phyloP scores from a whole-genome alignment of 2,329 filamentous ascomycete species.

The Aureobasidium subglaciale region DNA sequence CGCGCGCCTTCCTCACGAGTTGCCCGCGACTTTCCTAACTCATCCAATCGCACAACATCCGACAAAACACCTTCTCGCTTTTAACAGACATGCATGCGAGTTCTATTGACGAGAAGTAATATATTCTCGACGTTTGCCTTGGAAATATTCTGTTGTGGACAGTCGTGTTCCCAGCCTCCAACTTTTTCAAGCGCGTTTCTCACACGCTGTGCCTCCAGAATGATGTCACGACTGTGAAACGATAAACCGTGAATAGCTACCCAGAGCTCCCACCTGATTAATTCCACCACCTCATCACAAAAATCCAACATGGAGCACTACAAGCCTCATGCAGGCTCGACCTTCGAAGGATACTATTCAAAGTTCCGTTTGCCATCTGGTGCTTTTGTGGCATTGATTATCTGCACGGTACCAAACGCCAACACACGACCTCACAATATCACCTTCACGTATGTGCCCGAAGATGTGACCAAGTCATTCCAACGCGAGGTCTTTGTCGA shows the following conservation, averaged over 20 bases:
- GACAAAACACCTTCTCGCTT: too few relatives aligned
- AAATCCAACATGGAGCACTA: conserved; percentile 20
- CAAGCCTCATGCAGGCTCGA: conserved; percentile 34
- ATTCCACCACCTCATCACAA: neutral
- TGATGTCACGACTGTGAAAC: conserved; percentile 11
- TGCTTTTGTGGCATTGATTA: conserved; percentile 39
- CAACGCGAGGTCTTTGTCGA: conserved; percentile 39
- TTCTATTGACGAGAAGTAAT: too few relatives aligned
- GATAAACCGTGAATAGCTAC: neutral
- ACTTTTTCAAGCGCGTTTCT: neutral
- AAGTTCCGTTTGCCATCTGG: conserved; percentile 43
- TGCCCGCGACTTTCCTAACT: too few relatives aligned
- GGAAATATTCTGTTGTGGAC: too few relatives aligned
- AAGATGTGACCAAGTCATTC: conserved; percentile 28
- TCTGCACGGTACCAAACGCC: conserved; percentile 41
- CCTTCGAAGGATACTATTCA: conserved; percentile 46
- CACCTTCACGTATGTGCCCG: conserved; percentile 44
- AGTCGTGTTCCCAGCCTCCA: neutral
- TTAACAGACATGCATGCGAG: too few relatives aligned
- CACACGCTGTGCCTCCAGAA: neutral
- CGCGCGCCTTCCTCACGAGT: too few relatives aligned
- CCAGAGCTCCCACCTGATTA: neutral
- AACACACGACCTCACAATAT: conserved; percentile 36
- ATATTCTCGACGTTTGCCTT: too few relatives aligned
- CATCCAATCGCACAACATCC: too few relatives aligned